Conservation (phyloP, 805 yeast species). For the Ogataea methanolica region DNA sequence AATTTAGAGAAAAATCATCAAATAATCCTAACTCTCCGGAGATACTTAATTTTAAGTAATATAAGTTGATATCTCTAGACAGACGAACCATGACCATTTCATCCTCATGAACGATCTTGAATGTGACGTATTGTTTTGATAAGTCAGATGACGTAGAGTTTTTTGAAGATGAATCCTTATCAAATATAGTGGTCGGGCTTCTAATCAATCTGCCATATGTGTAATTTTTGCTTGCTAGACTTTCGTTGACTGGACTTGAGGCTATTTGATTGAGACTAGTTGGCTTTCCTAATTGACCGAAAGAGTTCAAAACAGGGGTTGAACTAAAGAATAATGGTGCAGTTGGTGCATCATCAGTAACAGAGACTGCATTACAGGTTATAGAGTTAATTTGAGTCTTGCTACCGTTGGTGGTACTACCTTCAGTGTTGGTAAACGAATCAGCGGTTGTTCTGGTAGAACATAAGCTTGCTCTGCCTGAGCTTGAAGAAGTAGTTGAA, state of each 20-base stretch:
- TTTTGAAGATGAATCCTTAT: no score
- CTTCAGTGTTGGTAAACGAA: not conserved
- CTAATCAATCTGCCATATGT: not conserved
- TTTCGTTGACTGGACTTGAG: not conserved
- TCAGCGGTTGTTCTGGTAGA: not conserved
- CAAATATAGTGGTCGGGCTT: not conserved
- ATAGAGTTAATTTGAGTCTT: not conserved
- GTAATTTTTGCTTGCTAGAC: not conserved
- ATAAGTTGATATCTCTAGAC: not conserved
- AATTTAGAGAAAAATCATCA: conserved; percentile 11
- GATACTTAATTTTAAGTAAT: conserved; percentile 3
- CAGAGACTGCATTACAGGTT: not conserved
- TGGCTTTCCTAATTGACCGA: not conserved
- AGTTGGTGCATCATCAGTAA: conserved; percentile 3
- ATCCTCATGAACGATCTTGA: conserved; percentile 13
- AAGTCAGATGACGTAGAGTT: no score
- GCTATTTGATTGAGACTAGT: conserved; percentile 3
- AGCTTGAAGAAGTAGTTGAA: not conserved
- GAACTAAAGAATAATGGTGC: conserved; percentile 7
- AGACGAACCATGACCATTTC: conserved; percentile 13
- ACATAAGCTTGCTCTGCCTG: not conserved
- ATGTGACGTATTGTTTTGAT: conserved; percentile 3
- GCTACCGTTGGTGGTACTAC: not conserved
- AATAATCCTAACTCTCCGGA: conserved; percentile 9
- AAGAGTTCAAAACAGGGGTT: no score